Percentiles rank a stretch among this genome's conserved stretches.
Conservation (phyloP, 768 basidiomycete species). For the Tephrocybe sp. region DNA sequence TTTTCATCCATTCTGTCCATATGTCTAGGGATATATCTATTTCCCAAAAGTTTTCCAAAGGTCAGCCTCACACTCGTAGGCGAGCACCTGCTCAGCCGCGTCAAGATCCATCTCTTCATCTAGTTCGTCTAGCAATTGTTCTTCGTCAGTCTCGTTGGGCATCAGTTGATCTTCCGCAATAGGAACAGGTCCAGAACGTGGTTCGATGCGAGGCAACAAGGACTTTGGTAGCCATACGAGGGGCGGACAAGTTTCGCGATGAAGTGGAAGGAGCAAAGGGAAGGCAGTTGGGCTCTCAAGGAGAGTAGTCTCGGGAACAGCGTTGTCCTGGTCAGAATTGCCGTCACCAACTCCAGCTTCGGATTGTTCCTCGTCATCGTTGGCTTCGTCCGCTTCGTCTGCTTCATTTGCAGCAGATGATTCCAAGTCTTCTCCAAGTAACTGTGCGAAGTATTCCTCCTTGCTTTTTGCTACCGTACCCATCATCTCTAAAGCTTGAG, state of each 20-base stretch:
- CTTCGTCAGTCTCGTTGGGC: conserved; percentile 22
- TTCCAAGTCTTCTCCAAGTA: conserved; percentile 20
- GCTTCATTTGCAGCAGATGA: neutral
- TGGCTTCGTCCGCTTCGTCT: conserved; percentile 7
- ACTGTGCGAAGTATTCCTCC: conserved; percentile 36
- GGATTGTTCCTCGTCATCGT: neutral
- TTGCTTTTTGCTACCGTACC: conserved; percentile 36
- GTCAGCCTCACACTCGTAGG: conserved; percentile 32
- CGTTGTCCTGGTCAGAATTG: conserved; percentile 4
- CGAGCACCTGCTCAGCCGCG: conserved; percentile 27
- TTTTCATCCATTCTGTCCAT: neutral
- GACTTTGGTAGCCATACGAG: conserved; percentile 19
- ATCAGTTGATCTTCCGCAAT: conserved; percentile 15
- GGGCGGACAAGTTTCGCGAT: conserved; percentile 23
- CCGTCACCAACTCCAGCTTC: conserved; percentile 12
- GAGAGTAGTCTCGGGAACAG: neutral
- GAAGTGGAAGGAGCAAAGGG: conserved; percentile 17
- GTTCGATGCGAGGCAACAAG: neutral
- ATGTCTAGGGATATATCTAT: neutral
- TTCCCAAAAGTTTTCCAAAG: conserved; percentile 33
- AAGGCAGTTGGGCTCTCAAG: conserved; percentile 9
- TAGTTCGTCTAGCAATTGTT: conserved; percentile 31
- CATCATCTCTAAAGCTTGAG: conserved; percentile 47
- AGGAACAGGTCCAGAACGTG: neutral
- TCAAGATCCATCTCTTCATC: conserved; percentile 42